Base-by-base conservation (phyloP, 2,329 filamentous ascomycete species). In the Arthrobotrys conoides region DNA sequence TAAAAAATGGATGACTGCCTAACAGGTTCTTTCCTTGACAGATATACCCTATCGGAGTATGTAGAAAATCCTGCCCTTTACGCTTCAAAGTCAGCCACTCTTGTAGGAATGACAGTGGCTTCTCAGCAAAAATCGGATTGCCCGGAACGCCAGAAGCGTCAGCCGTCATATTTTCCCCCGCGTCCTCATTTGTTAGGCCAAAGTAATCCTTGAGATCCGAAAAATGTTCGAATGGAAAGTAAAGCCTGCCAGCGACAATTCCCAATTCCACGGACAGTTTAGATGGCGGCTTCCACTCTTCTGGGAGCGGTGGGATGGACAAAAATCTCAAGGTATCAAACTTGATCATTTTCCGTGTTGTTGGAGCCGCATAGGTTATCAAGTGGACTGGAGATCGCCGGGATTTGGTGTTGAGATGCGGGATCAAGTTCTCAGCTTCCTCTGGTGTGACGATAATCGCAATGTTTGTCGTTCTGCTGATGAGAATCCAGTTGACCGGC, bases 401-500 rank as follows among this genome's bases (percentile, higher is more conserved):
- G 9, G 61, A 49, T 51, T 24, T 61, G 3, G 18, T 63, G n/a
- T 46, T 61, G 1, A 77, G 16, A 63, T 71, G 66, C 14, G 66
- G 57, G 18, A 77, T 77, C 18, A 77, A 20, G n/a, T 72, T 53
- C 71, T 92, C 89, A 0, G 87, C 89, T 82, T 92, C 91, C 80
- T 92, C 90, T 0, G 90, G 88, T 33, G 88, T 89, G 0, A 92
- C 81, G 1, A 92, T 82, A 0, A 92, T 79, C 0, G 87, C 90
- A 0, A 85, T 87, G 6, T 88, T 81, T 0, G 84, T 84, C 0
- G 80, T n/a, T 0, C 80, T 80, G 73, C 87, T 88, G 87, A 87
- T 91, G 0, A 92, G 82, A 1, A 92, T 81, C 90, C 89, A 92
- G 27, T 90, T 87, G 0, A 91, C 88, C 0, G 87, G 83, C 0